Conservation (phyloP, 352 stramenopile genomes). For the Phytophthora podocarpi region DNA sequence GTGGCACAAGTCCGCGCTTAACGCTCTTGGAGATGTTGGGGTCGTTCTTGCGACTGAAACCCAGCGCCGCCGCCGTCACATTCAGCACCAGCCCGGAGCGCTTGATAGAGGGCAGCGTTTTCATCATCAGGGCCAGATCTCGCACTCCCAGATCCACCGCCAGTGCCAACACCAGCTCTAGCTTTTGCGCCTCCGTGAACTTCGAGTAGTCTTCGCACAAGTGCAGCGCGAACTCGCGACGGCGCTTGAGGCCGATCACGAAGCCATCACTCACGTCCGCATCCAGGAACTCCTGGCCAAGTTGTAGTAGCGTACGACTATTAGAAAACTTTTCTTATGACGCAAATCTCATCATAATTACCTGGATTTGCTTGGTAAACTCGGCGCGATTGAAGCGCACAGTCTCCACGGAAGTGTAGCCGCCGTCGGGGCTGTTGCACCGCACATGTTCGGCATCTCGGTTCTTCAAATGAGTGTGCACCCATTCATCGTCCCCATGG, state of each 20-base stretch:
- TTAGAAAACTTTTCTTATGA: not conserved
- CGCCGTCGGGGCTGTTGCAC: slow-evolving; percentile 37
- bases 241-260: slow-evolving; percentile 81
- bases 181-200: slow-evolving; percentile 78
- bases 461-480: slow-evolving; percentile 41
- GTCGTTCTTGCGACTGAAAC: slow-evolving; percentile 84
- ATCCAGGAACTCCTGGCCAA: slow-evolving; percentile 54
- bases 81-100: slow-evolving; percentile 83
- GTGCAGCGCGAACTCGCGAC: slow-evolving; percentile 76
- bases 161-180: slow-evolving; percentile 80
- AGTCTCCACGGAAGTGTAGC: slow-evolving; percentile 33
- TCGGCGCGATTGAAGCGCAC: slow-evolving; percentile 63
- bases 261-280: slow-evolving; percentile 80
- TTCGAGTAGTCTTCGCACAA: slow-evolving; percentile 78
- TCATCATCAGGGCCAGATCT: slow-evolving; percentile 83
- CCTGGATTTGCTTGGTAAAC: slow-evolving; percentile 66
- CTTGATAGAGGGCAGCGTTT: slow-evolving; percentile 77
- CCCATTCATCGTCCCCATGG: slow-evolving; percentile 62
- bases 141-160: slow-evolving; percentile 80
- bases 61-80: slow-evolving; percentile 72
- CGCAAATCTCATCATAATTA: slow-evolving; percentile 7
- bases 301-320: not conserved
- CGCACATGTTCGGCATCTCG: slow-evolving; percentile 44
- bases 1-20: slow-evolving; percentile 80
- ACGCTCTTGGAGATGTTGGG: slow-evolving; percentile 86